phyloP scores from a whole-genome alignment of 345 rosid species.

The Cardamine resedifolia region DNA sequence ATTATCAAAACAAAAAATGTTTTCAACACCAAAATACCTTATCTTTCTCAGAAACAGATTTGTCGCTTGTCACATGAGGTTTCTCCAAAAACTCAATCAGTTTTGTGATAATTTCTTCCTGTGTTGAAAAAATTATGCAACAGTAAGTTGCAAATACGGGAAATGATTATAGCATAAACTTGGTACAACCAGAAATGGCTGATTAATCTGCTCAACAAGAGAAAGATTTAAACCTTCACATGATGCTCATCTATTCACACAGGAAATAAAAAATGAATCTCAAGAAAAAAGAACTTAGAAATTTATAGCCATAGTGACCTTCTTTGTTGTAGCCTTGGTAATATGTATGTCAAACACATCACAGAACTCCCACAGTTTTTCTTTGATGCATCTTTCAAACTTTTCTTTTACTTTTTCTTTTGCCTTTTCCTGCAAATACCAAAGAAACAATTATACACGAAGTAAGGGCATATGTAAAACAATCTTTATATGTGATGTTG shows the following conservation, averaged over 20 bases:
- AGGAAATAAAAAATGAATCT: conserved; percentile 3
- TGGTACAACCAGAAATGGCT: conserved; percentile 11
- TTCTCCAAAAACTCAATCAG: conserved; percentile 80
- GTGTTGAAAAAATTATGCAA: conserved; percentile 22
- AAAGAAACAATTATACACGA: conserved; percentile 13
- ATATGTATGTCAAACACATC: conserved; percentile 75
- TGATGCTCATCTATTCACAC: not conserved
- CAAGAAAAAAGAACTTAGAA: conserved; percentile 8
- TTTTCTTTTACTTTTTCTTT: conserved; percentile 76
- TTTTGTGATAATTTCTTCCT: conserved; percentile 75
- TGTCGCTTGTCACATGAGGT: conserved; percentile 69
- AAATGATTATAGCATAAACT: conserved; percentile 5
- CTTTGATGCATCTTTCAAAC: conserved; percentile 83
- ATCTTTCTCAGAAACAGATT: conserved; percentile 68
- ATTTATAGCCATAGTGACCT: conserved; percentile 45
- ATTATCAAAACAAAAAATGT: not conserved
- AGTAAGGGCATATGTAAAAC: not conserved
- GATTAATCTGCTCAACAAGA: conserved; percentile 10
- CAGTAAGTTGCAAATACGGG: not conserved
- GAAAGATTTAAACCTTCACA: conserved; percentile 5
- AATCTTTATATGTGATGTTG: not conserved
- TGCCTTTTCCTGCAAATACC: conserved; percentile 70
- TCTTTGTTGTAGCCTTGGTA: conserved; percentile 65
- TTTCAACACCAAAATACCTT: conserved; percentile 41
- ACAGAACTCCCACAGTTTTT: conserved; percentile 76